phyloP scores from a whole-genome alignment of 257 asterid genomes.

The Solanum sparsipilum region DNA sequence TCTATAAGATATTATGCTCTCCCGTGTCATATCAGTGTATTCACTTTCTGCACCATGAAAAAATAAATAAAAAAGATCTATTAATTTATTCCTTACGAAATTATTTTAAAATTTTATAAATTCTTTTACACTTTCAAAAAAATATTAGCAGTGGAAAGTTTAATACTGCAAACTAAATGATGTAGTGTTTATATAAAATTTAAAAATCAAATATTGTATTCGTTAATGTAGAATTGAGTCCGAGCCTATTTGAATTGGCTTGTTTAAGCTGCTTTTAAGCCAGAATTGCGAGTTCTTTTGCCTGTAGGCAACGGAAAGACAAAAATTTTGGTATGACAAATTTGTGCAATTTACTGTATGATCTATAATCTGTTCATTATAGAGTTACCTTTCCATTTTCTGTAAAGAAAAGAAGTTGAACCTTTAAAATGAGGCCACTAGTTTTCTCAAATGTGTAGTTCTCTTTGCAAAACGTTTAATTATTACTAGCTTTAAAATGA shows the following conservation, averaged over 20 bases:
- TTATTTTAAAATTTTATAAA: too few species aligned
- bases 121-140: not conserved
- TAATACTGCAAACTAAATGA: not conserved
- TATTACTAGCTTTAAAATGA: too few species aligned
- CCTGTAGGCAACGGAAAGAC: not conserved
- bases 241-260: not conserved
- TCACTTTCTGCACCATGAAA: not conserved
- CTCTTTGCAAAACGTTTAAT: not conserved
- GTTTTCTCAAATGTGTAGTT: not conserved
- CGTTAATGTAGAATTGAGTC: not conserved
- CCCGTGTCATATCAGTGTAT: not conserved
- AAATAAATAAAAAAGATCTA: too few species aligned
- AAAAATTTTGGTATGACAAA: not conserved
- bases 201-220: not conserved
- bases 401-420: not conserved
- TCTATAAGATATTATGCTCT: not conserved
- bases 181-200: not conserved
- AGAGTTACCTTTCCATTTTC: not conserved
- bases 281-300: too few species aligned
- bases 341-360: not conserved
- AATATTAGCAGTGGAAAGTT: not conserved
- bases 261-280: not conserved
- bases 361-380: not conserved
- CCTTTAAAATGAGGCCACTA: not conserved
- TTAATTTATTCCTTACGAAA: not conserved